These are phyloP conservation scores for Fusarium marasasianum DNA, from an alignment of 2,329 filamentous ascomycete genomes.

Conservation along the genomic window DNA sequence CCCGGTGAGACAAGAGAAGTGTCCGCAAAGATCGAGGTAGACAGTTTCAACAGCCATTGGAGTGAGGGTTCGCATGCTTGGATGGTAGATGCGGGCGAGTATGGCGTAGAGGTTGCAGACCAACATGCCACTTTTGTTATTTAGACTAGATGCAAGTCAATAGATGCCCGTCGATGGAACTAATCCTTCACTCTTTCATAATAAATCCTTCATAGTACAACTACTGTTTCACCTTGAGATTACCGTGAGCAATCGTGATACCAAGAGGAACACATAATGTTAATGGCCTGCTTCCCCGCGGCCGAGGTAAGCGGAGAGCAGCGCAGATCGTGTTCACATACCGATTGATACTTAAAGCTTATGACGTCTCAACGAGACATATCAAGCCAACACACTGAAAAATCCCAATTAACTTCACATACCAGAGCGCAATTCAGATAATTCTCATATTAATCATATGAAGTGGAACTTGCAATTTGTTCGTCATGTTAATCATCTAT, in stretches of 20 bases:
- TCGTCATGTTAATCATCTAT: neutral
- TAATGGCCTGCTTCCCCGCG: accelerated
- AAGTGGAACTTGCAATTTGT: too few species aligned
- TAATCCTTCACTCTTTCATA: accelerated
- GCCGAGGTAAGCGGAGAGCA: accelerated
- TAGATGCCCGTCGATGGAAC: accelerated
- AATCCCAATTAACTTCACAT: too few species aligned
- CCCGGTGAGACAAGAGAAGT: neutral
- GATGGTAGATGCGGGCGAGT: neutral
- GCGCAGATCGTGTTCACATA: too few species aligned
- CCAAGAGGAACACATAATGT: accelerated
- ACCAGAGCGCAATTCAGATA: too few species aligned
- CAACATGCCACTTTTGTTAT: neutral
- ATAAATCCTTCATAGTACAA: accelerated
- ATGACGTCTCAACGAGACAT: too few species aligned
- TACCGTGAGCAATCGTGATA: accelerated
- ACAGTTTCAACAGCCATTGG: neutral
- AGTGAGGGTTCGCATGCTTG: neutral
- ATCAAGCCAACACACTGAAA: too few species aligned
- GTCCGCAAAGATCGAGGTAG: conserved; percentile 50
- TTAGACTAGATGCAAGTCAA: accelerated
- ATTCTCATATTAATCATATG: too few species aligned
- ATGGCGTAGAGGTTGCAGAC: neutral
- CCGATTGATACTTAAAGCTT: too few species aligned
- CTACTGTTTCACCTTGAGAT: accelerated